Evolutionary conservation across 163 green algal genomes (phyloP).

Genomic region (Dunaliella salina): DNA sequence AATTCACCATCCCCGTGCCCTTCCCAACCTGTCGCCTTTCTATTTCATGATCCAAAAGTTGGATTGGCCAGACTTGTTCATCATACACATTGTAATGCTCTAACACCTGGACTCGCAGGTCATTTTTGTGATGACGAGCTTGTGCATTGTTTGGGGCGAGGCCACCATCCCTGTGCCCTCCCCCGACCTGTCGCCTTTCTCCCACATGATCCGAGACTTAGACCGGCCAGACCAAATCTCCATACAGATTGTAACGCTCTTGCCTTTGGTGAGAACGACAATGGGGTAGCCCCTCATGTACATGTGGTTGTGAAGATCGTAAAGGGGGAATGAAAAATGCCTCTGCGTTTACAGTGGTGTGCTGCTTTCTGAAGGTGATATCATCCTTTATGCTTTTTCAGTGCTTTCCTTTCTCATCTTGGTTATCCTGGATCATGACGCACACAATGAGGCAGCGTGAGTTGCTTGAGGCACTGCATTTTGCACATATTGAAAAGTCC

Average conservation of each 20-base stretch:
- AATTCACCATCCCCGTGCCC: slow-evolving; percentile 39
- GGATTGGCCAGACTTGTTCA: slow-evolving; percentile 19
- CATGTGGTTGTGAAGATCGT: no score
- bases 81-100: slow-evolving; percentile 37
- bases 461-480: no score
- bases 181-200: slow-evolving; percentile 44
- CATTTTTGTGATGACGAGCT: slow-evolving; percentile 29
- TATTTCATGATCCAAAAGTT: slow-evolving; percentile 27
- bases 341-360: no score
- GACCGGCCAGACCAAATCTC: slow-evolving; percentile 20
- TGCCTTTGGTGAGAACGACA: slow-evolving; percentile 32
- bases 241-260: slow-evolving; percentile 37
- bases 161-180: slow-evolving; percentile 35
- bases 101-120: slow-evolving; percentile 5
- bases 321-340: no score
- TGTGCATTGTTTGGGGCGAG: slow-evolving; percentile 49
- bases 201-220: slow-evolving; percentile 25
- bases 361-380: not conserved
- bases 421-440: no score
- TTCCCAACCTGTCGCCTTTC: slow-evolving; percentile 43
- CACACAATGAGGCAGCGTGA: no score
- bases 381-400: no score
- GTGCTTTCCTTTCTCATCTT: no score
- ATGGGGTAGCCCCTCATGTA: no score
- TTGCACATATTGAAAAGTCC: no score